Conservation (phyloP, 768 basidiomycete genomes). For the Leccinellum albellum region DNA sequence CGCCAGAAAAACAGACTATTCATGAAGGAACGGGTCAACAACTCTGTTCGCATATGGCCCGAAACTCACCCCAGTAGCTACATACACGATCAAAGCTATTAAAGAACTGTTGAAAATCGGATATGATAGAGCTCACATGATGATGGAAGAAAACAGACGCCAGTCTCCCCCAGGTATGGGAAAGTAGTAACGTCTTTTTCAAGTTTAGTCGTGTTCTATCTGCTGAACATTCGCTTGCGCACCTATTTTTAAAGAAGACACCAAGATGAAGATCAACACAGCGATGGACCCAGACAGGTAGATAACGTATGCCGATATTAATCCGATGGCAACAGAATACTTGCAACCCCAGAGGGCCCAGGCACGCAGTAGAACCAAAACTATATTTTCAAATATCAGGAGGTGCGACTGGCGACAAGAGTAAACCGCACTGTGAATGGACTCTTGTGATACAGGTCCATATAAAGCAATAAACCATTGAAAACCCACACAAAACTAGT, state of each 20-base stretch:
- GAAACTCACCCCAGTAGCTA: not conserved
- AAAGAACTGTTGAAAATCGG: not conserved
- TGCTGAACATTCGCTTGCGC: not conserved
- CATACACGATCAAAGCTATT: not conserved
- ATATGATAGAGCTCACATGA: not conserved
- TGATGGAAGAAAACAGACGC: not conserved
- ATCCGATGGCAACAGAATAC: not conserved
- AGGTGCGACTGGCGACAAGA: not conserved
- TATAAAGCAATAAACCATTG: not conserved
- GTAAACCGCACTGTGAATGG: conserved; percentile 9
- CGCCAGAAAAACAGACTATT: not conserved
- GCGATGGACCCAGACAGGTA: conserved; percentile 1
- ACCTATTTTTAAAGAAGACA: not conserved
- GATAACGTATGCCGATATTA: conserved; percentile 9
- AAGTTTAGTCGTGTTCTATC: not conserved
- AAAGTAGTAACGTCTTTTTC: not conserved
- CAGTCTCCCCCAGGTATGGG: not conserved
- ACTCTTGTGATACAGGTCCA: conserved; percentile 1
- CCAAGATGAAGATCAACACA: not conserved
- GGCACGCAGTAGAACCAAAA: conserved; percentile 18
- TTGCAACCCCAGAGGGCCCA: conserved; percentile 19
- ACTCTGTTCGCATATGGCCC: no score
- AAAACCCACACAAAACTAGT: conserved; percentile 10
- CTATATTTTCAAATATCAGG: not conserved
- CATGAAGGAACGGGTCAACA: not conserved